Evolutionary conservation across 176 grass and related monocot species (phyloP), one percentile per base, ranked within the genome.

Genomic region (Lolium rigidum): DNA sequence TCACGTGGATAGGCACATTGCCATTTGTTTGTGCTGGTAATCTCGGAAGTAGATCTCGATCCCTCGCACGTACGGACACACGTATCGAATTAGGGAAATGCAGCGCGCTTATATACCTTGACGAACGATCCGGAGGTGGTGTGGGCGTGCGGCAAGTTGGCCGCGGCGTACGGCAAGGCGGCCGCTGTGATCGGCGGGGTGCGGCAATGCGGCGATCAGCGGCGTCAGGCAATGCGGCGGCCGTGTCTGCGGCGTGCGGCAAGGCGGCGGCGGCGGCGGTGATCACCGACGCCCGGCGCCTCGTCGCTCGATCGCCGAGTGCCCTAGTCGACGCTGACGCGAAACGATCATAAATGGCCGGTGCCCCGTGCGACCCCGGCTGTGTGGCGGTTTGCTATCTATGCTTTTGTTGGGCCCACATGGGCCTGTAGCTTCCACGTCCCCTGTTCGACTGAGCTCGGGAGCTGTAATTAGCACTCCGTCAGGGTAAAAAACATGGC

Each of bases 371-470:
- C n/a, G 22, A 9, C 47, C 72, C 47, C 72, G 46, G 21, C 14
- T 51, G 46, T 13, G 71, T 74, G 71, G 71, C 71, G n/a, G 11
- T 74, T 26, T 39, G 46, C 70, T 41, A 49, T 74, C 38, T 18
- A 26, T 49, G 22, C 72, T 52, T 52, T 75, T 28, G 47, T 52
- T 51, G 71, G 71, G 47, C 46, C 46, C 71, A 26, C 71, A 49
- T 28, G 44, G 44, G 22, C 61, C 61, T 28, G 24, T 7, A 16
- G 2, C 50, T 52, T 52, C 50, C 47, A 1, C 47, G 47, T 11
- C 47, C 8, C 43, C 38, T 6, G 5, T 44, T 44, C 6, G 43
- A 11, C 9, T 48, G 47, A 48, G 47, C 47, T 48, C 9, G 9
- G 11, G 47, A 7, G 50, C 50, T 52, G 50, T 16, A 52, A 52